Base-by-base conservation (phyloP, 192 early-diverging fungal species). In the Kappamyces sp. region DNA sequence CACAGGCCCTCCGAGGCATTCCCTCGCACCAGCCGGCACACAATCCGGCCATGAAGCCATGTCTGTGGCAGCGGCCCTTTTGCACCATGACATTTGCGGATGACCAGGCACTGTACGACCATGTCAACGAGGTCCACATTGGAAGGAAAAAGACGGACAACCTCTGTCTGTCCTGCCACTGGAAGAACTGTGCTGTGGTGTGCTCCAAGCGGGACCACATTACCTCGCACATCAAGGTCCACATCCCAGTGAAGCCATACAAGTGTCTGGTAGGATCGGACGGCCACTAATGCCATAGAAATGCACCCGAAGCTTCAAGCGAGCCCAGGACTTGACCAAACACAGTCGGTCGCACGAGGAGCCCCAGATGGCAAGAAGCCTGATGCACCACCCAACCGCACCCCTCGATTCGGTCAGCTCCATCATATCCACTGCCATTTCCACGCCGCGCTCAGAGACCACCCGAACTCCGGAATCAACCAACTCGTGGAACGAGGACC, bases 291-390 rank as follows among this genome's bases (percentile, higher is more conserved):
- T 49, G 10, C 37, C 31, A 35, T 72, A 88, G 83, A 60, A 52
- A 46, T 94, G 92, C 71, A 66, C 73, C 36, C 90, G 92, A 65
- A 66, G 85, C 4, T 96, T 94, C 73, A 96, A 96, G 74, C 80
- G 91, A n/a, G 90, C 90, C 8, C 93, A 96, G 77, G 93, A 96
- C 68, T 69, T 96, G 66, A 91, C 89, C 70, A 96, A 96, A 68
- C 93, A 96, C 71, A 89, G 90, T 69, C 85, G 80, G 68, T 92
- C 80, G 9, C 92, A 94, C 65, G 65, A 75, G 34, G 69, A 85
- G 52, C 49, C 31, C 2, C 50, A 39, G 15, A 13, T 40, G 43
- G 60, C 38, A 32, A 53, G 41, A 32, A 53, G 41, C n/a, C 8
- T 40, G 13, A n/a, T 31, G 4, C 36, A 57, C 33, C 41, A 57